Conservation (phyloP, 1,139 yeast species). For the Spathaspora sp. region DNA sequence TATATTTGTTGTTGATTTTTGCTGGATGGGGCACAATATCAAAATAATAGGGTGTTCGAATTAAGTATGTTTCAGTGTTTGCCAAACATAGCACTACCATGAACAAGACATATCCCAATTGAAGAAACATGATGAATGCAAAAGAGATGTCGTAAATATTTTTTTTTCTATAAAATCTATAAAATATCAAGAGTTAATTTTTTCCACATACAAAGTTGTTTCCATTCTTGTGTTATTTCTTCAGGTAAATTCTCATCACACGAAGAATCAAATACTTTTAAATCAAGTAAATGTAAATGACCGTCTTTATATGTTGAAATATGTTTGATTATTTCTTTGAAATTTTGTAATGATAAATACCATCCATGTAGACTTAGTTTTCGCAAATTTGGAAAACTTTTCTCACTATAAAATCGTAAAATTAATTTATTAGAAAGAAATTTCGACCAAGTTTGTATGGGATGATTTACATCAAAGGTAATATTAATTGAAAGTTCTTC, state of each 20-base stretch:
- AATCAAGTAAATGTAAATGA: slow-evolving; percentile 3
- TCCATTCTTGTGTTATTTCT: slow-evolving; percentile 3
- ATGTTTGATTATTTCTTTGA: not conserved
- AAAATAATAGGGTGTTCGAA: slow-evolving; percentile 37
- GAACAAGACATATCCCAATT: slow-evolving; percentile 1
- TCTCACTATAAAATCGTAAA: slow-evolving; percentile 14
- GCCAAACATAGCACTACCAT: slow-evolving; percentile 18
- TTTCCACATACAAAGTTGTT: not conserved
- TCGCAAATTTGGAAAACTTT: slow-evolving; percentile 21
- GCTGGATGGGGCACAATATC: slow-evolving; percentile 27
- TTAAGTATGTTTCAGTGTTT: slow-evolving; percentile 39
- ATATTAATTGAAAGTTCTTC: slow-evolving; percentile 18
- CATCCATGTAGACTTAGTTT: slow-evolving; percentile 26
- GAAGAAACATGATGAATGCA: slow-evolving; percentile 1
- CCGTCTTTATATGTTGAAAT: not conserved
- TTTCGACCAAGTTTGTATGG: slow-evolving; percentile 12
- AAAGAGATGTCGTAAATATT: not conserved
- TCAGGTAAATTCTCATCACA: not conserved
- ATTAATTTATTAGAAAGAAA: slow-evolving; percentile 17
- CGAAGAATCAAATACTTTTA: slow-evolving; percentile 1
- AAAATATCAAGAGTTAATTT: not conserved
- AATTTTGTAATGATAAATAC: slow-evolving; percentile 9
- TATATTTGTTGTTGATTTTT: slow-evolving; percentile 7
- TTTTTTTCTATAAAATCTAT: not conserved
- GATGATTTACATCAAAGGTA: slow-evolving; percentile 11